These are phyloP conservation scores for Panellus pusillus DNA, from an alignment of 768 basidiomycete species.

Conservation along the genomic window DNA sequence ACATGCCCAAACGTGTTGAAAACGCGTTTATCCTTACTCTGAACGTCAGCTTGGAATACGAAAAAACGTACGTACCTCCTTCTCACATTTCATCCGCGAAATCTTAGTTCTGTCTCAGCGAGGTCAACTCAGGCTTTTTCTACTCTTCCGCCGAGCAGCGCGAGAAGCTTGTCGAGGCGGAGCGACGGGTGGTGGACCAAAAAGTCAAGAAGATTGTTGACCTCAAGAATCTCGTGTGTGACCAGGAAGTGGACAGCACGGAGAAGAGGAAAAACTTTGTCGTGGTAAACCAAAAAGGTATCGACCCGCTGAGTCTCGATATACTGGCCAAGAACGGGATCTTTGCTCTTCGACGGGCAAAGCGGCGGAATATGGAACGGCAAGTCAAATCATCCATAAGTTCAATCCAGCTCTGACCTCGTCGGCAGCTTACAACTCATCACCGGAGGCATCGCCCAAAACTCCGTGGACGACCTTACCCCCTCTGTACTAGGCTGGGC, in stretches of 20 bases:
- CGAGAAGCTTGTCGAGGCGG: slow-evolving; percentile 97
- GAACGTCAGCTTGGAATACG: slow-evolving; percentile 98
- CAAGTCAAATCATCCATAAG: slow-evolving; percentile 33
- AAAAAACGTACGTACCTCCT: slow-evolving; percentile 81
- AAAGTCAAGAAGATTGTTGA: slow-evolving; percentile 96
- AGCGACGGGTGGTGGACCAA: slow-evolving; percentile 89
- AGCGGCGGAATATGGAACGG: slow-evolving; percentile 99
- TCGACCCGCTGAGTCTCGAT: slow-evolving; percentile 95
- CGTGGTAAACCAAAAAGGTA: slow-evolving; percentile 98
- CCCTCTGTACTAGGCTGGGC: slow-evolving; percentile 95
- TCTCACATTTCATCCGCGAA: slow-evolving; percentile 21
- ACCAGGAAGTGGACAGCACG: slow-evolving; percentile 81
- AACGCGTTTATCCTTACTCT: slow-evolving; percentile 94
- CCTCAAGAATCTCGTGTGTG: slow-evolving; percentile 94
- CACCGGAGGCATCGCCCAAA: slow-evolving; percentile 94
- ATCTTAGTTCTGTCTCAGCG: slow-evolving; percentile 49
- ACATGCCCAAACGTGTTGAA: slow-evolving; percentile 98
- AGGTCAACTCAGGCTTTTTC: slow-evolving; percentile 99
- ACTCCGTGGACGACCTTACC: slow-evolving; percentile 94
- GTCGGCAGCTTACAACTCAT: slow-evolving; percentile 78
- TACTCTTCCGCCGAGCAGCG: slow-evolving; percentile 98
- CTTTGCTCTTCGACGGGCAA: slow-evolving; percentile 89
- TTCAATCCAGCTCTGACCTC: neutral
- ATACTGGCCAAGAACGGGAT: slow-evolving; percentile 97
- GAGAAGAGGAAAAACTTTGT: slow-evolving; percentile 89